Conservation (phyloP, 1,284 basidiomycete genomes). For the Cerrena zonata region DNA sequence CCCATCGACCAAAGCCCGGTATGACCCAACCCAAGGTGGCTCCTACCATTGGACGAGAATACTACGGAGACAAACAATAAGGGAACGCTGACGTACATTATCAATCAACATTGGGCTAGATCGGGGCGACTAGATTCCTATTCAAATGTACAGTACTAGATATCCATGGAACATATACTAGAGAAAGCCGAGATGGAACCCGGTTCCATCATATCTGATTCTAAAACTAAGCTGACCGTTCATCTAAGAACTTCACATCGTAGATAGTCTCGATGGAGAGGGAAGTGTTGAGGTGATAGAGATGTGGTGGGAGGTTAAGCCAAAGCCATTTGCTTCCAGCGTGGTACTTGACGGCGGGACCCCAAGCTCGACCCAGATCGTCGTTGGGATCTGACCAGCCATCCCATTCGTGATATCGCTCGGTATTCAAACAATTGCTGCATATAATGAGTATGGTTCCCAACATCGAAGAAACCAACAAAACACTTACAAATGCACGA, state of each 20-base stretch:
- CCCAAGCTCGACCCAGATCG: conserved; percentile 36
- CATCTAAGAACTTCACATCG: conserved; percentile 28
- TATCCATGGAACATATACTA: too few species aligned
- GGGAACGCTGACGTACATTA: too few species aligned
- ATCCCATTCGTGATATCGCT: conserved; percentile 40
- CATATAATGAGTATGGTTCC: conserved; percentile 4
- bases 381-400: conserved; percentile 40
- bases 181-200: neutral
- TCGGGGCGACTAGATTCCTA: too few species aligned
- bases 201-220: conserved; percentile 33
- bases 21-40: conserved; percentile 26
- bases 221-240: conserved; percentile 8
- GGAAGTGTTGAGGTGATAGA: conserved; percentile 22
- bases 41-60: conserved; percentile 31
- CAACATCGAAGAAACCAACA: conserved; percentile 39
- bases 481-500: conserved; percentile 43
- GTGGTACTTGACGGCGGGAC: conserved; percentile 39
- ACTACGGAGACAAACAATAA: conserved; percentile 20
- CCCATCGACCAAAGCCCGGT: conserved; percentile 85
- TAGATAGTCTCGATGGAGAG: conserved; percentile 26
- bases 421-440: conserved; percentile 43
- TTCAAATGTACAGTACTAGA: too few species aligned
- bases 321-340: conserved; percentile 47
- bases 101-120: too few species aligned
- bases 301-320: conserved; percentile 33